A percentile compares a stretch with the other conserved stretches of the same genome.
Evolutionary conservation across 352 stramenopile genomes (phyloP).

Genomic region (Albugo candida): DNA sequence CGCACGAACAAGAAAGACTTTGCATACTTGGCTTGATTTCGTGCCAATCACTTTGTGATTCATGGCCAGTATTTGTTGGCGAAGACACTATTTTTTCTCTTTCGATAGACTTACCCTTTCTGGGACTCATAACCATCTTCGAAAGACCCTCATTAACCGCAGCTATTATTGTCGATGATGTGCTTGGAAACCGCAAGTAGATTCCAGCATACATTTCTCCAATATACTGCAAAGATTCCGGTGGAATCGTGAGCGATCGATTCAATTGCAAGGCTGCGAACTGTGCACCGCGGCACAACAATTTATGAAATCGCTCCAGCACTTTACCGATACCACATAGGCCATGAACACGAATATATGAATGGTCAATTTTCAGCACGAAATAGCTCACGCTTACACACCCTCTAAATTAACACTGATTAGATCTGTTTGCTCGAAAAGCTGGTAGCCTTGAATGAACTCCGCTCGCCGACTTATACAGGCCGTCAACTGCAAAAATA

Average conservation of each 20-base stretch:
- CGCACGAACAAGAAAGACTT: too few relatives aligned
- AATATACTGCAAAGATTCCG: too few relatives aligned
- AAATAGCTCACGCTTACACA: not conserved
- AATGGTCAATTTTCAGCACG: not conserved
- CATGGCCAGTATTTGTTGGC: too few relatives aligned
- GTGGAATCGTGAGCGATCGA: not conserved
- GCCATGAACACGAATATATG: not conserved
- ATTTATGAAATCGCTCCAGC: slow-evolving; percentile 29
- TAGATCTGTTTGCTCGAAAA: slow-evolving; percentile 32
- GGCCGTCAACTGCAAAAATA: slow-evolving; percentile 46
- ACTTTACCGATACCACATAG: slow-evolving; percentile 13
- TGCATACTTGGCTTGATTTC: too few relatives aligned
- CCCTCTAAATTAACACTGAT: slow-evolving; percentile 14
- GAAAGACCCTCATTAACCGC: too few relatives aligned
- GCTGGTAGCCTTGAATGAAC: slow-evolving; percentile 43
- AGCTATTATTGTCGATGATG: too few relatives aligned
- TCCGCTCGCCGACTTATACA: slow-evolving; percentile 63
- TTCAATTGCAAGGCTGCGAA: slow-evolving; percentile 42
- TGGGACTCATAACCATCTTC: too few relatives aligned
- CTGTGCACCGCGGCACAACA: slow-evolving; percentile 34
- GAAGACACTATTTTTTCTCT: too few relatives aligned
- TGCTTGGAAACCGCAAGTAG: slow-evolving; percentile 11
- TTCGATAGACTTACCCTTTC: too few relatives aligned
- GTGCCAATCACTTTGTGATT: too few relatives aligned
- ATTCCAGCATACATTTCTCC: too few relatives aligned